Base-by-base conservation (phyloP, 257 asterid genomes). In the Solanum megistacrolobum region DNA sequence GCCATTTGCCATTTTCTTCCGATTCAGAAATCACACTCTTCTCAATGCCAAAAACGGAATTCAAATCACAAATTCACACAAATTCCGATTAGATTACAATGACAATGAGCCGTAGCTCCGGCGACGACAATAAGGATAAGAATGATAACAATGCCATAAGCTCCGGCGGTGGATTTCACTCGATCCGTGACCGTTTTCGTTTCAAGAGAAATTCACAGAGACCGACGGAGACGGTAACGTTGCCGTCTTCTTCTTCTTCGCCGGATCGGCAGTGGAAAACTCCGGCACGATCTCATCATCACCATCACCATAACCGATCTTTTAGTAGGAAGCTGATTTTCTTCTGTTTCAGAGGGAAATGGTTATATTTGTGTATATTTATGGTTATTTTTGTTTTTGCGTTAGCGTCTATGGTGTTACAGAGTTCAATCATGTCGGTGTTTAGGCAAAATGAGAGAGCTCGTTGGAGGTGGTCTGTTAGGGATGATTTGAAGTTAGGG, bases 371-470 rank as follows among this genome's bases (percentile, higher is more conserved):
- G 60, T 94, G 95, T 58, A 87, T 93, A 58, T 86, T 95, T 88
- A 2, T 92, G 73, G 97, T 93, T 86, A 91, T 97, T 73, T 93
- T 94, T 88, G 73, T 90, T 83, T 96, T 97, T 66, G 94, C 94
- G 14, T 72, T 95, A 85, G 98, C 98, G 23, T 94, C 99, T n/a
- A 84, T 96, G 93, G 94, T 94, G 89, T 86, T 97, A 88, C 99
- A 97, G 96, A 97, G 95, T 93, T 93, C 98, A 88, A 95, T 96
- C 91, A 92, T 91, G 93, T 86, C 94, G 79, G 95, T 89, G 84
- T 86, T 94, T 86, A 91, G 95, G 27, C 96, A 88, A 89, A 92
- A 93, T 23, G 96, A 93, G 52, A 88, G 93, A 76, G 91, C 91
- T 92, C 90, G 92, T 87, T 93, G 95, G 98, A 93, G 93, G 85